Evolutionary conservation across 371 early-diverging fungal species (phyloP).

Genomic region (Ecytonucleospora hepatopenaei): DNA sequence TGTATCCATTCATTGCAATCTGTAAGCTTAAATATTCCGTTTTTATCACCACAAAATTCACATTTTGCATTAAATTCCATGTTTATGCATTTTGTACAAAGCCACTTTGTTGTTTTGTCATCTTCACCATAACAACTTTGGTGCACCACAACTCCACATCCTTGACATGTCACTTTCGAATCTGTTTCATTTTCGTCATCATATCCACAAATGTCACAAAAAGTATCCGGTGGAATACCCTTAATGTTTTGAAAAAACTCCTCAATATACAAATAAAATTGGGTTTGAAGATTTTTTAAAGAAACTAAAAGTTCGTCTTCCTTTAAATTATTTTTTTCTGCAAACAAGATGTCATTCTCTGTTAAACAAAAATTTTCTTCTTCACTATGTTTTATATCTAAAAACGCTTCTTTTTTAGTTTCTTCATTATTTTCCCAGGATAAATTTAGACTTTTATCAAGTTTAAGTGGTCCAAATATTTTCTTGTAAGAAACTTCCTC

Average conservation of each 20-base stretch:
- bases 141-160: slow-evolving; percentile 55
- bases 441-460: slow-evolving; percentile 9
- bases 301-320: neutral
- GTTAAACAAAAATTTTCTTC: neutral
- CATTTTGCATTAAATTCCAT: slow-evolving; percentile 22
- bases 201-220: slow-evolving; percentile 54
- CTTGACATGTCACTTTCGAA: slow-evolving; percentile 49
- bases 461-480: slow-evolving; percentile 17
- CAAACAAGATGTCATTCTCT: neutral
- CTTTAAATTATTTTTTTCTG: neutral
- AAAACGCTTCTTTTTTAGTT: neutral
- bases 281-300: no score
- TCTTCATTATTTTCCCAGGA: slow-evolving; percentile 1
- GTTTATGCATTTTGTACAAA: slow-evolving; percentile 51
- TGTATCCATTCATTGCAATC: slow-evolving; percentile 49
- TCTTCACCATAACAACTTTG: slow-evolving; percentile 55
- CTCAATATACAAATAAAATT: no score
- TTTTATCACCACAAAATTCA: slow-evolving; percentile 35
- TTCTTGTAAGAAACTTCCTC: slow-evolving; percentile 19
- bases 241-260: neutral
- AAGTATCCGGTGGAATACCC: neutral
- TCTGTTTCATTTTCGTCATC: slow-evolving; percentile 20
- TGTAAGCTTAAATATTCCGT: slow-evolving; percentile 51
- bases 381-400: neutral
- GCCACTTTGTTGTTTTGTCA: slow-evolving; percentile 41